Percentiles rank a stretch among this genome's conserved stretches.
phyloP scores from a whole-genome alignment of 352 stramenopile genomes.

The Phytophthora sp. region DNA sequence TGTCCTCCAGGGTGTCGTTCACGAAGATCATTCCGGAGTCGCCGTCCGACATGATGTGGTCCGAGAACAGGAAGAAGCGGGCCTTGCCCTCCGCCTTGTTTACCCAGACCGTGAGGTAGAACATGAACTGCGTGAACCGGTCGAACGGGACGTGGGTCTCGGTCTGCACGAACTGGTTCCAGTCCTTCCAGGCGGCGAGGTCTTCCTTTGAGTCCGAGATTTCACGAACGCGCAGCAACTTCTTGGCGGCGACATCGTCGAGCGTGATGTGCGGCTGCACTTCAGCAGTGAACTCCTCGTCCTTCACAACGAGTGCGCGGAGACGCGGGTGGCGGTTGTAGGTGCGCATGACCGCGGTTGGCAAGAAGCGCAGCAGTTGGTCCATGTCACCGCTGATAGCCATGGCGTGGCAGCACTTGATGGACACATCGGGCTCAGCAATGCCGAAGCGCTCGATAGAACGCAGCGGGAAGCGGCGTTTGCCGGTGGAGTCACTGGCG shows the following conservation, averaged over 20 bases:
- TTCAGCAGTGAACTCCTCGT: too few relatives aligned
- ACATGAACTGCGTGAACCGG: conserved; percentile 54
- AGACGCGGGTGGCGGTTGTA: conserved; percentile 72
- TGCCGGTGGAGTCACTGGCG: too few relatives aligned
- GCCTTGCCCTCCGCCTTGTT: conserved; percentile 30
- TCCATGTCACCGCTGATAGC: conserved; percentile 41
- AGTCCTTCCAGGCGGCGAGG: conserved; percentile 30
- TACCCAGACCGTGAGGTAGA: conserved; percentile 51
- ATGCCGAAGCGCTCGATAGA: conserved; percentile 45
- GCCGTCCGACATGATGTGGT: conserved; percentile 68
- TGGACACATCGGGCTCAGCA: conserved; percentile 30
- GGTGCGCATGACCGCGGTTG: conserved; percentile 51
- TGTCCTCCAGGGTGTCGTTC: conserved; percentile 48
- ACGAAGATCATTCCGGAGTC: conserved; percentile 53
- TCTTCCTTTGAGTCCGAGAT: conserved; percentile 26
- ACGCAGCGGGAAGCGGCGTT: conserved; percentile 38
- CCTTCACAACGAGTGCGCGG: conserved; percentile 39
- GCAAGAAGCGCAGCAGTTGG: conserved; percentile 49
- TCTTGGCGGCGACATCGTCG: conserved; percentile 35
- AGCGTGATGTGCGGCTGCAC: conserved; percentile 44
- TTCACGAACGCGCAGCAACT: conserved; percentile 38
- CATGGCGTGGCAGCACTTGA: conserved; percentile 45
- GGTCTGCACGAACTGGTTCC: conserved; percentile 40
- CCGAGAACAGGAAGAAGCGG: conserved; percentile 60
- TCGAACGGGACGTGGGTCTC: conserved; percentile 45